Conservation (phyloP, 129 eudicot genomes). For the Gnaphalium uliginosum region DNA sequence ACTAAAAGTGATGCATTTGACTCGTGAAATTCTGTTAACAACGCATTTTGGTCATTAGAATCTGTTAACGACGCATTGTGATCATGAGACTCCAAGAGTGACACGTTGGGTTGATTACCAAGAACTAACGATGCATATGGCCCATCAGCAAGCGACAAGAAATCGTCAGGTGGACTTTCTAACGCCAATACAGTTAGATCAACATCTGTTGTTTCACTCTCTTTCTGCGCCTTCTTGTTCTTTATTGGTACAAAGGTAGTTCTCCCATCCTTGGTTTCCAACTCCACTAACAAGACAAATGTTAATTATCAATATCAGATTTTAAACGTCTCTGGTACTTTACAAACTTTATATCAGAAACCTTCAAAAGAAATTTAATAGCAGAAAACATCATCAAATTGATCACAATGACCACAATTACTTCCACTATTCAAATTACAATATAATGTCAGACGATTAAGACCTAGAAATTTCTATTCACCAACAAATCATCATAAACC, state of each 20-base stretch:
- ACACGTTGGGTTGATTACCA: conserved; percentile 22
- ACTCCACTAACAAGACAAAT: conserved; percentile 33
- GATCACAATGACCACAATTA: neutral
- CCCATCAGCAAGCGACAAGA: conserved; percentile 28
- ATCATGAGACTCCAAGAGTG: conserved; percentile 19
- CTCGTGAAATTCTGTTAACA: conserved; percentile 16
- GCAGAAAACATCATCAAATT: neutral
- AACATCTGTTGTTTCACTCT: conserved; percentile 34
- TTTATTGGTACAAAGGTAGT: conserved; percentile 31
- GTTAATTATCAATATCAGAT: neutral
- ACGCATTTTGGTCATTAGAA: conserved; percentile 14
- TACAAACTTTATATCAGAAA: conserved; percentile 2
- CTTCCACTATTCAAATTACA: conserved; percentile 6
- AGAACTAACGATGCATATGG: conserved; percentile 23
- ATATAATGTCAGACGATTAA: neutral
- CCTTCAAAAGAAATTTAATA: neutral
- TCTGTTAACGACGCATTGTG: conserved; percentile 24
- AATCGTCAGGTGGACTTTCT: conserved; percentile 37
- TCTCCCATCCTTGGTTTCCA: conserved; percentile 36
- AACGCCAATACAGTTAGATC: conserved; percentile 39
- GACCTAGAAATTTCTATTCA: neutral
- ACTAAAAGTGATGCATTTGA: conserved; percentile 12
- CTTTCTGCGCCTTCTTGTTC: conserved; percentile 31
- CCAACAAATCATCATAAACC: neutral
- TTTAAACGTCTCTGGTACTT: neutral